phyloP scores from a whole-genome alignment of 1,284 basidiomycete genomes.

The Ustilago cynodontis region DNA sequence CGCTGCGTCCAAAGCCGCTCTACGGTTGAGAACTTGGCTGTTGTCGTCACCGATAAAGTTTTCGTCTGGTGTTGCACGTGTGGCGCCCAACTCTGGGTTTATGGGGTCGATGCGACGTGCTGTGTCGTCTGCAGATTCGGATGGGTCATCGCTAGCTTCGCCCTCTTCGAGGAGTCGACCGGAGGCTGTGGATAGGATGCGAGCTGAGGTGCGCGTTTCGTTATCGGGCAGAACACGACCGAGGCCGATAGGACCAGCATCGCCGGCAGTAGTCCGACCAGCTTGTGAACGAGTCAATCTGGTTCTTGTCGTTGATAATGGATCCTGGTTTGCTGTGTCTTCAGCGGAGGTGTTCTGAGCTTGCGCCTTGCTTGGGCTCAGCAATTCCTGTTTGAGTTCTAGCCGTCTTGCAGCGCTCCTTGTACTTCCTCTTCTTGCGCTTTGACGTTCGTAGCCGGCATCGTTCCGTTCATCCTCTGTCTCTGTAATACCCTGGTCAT shows the following conservation, averaged over 20 bases:
- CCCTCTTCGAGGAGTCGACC: constrained; percentile 40
- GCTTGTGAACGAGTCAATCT: constrained; percentile 10
- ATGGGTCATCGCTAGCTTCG: constrained; percentile 16
- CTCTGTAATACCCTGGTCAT: background rate
- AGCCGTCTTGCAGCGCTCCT: constrained; percentile 20
- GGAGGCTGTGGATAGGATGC: constrained; percentile 34
- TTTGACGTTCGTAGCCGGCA: constrained; percentile 15
- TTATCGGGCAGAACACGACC: constrained; percentile 27
- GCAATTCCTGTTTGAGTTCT: constrained; percentile 26
- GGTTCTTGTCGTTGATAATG: background rate
- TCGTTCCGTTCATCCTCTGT: background rate
- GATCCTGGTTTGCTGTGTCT: background rate
- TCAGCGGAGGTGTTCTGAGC: background rate
- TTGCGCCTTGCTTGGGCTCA: constrained; percentile 29
- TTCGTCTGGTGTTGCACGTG: constrained; percentile 29
- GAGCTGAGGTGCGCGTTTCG: background rate
- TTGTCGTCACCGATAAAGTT: constrained; percentile 47
- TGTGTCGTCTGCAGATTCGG: background rate
- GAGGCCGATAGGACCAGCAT: constrained; percentile 19
- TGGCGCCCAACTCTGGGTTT: constrained; percentile 13
- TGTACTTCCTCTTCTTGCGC: constrained; percentile 19
- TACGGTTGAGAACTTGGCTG: constrained; percentile 19
- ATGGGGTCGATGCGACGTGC: constrained; percentile 8
- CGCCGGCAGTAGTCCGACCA: background rate
- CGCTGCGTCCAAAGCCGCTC: constrained; percentile 38